Evolutionary conservation across 768 basidiomycete species (phyloP).

Genomic region (Kwoniella sp.): DNA sequence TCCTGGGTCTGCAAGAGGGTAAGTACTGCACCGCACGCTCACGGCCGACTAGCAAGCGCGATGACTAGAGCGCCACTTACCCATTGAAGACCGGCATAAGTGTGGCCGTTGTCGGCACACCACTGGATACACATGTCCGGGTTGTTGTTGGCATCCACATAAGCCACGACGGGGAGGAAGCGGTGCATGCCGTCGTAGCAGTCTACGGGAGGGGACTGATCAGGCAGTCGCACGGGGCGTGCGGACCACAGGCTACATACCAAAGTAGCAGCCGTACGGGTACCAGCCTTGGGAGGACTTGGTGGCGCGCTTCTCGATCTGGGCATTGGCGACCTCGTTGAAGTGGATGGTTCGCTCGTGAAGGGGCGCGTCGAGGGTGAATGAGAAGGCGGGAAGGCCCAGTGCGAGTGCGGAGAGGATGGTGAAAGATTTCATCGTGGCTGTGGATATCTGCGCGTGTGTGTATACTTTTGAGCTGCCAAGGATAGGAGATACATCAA

Average conservation of each 20-base stretch:
- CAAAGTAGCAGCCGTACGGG: slow-evolving; percentile 27
- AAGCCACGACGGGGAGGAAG: slow-evolving; percentile 18
- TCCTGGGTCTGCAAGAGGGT: slow-evolving; percentile 14
- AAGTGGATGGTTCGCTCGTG: slow-evolving; percentile 2
- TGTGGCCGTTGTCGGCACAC: slow-evolving; percentile 14
- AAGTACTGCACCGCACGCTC: no score
- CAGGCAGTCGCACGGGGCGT: not conserved
- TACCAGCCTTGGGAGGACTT: slow-evolving; percentile 23
- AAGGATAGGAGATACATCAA: no score
- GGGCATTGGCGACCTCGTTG: not conserved
- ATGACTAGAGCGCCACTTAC: slow-evolving; percentile 8
- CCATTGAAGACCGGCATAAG: slow-evolving; percentile 24
- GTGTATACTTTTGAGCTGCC: no score
- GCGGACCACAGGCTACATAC: slow-evolving; percentile 1
- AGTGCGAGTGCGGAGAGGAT: not conserved
- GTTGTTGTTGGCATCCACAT: slow-evolving; percentile 13
- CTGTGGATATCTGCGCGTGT: not conserved
- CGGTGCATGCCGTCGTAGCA: slow-evolving; percentile 30
- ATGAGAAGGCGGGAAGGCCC: not conserved
- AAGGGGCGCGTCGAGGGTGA: slow-evolving; percentile 1
- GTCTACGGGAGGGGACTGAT: slow-evolving; percentile 3
- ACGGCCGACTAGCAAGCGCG: not conserved
- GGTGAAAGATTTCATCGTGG: slow-evolving; percentile 5
- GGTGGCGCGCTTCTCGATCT: slow-evolving; percentile 10
- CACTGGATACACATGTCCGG: slow-evolving; percentile 22